Conservation (phyloP, 2,329 filamentous ascomycete genomes). For the Beauveria caledonica region DNA sequence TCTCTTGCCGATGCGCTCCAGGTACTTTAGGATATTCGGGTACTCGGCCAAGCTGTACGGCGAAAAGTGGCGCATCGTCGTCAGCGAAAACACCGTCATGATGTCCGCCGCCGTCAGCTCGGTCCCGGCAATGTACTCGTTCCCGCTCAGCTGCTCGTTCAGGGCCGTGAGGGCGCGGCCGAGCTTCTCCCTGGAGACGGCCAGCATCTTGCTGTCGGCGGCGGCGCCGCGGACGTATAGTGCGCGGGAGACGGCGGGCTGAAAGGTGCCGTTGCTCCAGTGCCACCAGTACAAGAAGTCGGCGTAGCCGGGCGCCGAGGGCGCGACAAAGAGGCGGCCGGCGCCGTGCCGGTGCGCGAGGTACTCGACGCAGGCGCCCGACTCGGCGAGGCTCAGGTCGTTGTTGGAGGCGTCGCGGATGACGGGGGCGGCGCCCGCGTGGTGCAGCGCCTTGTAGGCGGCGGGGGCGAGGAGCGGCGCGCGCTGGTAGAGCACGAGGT, state of each 20-base stretch:
- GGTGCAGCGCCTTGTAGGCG: slow-evolving; percentile 36
- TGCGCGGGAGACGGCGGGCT: slow-evolving; percentile 28
- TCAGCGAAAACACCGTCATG: slow-evolving; percentile 53
- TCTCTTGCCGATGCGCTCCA: slow-evolving; percentile 34
- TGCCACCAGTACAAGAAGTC: slow-evolving; percentile 60
- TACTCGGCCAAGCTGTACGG: slow-evolving; percentile 34
- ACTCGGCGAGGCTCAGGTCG: slow-evolving; percentile 48
- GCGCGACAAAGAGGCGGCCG: slow-evolving; percentile 39
- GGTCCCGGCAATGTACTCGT: slow-evolving; percentile 49
- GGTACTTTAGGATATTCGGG: slow-evolving; percentile 35
- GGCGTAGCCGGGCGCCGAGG: slow-evolving; percentile 41
- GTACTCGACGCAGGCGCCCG: slow-evolving; percentile 53
- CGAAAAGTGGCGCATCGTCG: slow-evolving; percentile 49
- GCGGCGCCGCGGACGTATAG: slow-evolving; percentile 24
- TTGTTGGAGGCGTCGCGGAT: slow-evolving; percentile 46
- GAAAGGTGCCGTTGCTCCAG: slow-evolving; percentile 41
- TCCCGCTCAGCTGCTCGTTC: slow-evolving; percentile 39
- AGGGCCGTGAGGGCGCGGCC: slow-evolving; percentile 25
- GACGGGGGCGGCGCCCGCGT: slow-evolving; percentile 49
- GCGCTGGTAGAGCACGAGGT: slow-evolving; percentile 20
- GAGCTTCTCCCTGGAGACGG: slow-evolving; percentile 26
- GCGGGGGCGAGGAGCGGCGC: slow-evolving; percentile 25
- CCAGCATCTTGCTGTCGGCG: slow-evolving; percentile 19
- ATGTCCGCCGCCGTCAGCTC: slow-evolving; percentile 59
- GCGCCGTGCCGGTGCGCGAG: slow-evolving; percentile 45